Evolutionary conservation across 2,329 filamentous ascomycete genomes (phyloP), one percentile per base, ranked within the genome.

Genomic region (Fusarium goolgardi): DNA sequence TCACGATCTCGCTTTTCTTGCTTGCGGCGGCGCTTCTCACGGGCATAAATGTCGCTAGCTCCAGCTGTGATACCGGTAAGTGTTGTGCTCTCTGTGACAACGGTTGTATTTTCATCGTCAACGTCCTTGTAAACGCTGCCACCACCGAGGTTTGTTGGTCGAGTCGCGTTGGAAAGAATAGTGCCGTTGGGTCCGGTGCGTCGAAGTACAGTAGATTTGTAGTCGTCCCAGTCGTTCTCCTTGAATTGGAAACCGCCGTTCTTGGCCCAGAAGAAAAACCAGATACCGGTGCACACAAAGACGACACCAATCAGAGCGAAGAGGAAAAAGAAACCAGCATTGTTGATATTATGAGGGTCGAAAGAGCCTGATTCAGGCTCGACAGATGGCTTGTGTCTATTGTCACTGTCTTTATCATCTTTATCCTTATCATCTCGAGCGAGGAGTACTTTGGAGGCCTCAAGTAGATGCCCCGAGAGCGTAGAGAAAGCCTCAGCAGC

Each of bases 231-330:
- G 80, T 99, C 96, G 35, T 88, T 85, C 67, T 96, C 83, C 46
- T 86, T 86, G 85, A 94, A 98, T 67, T 91, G 83, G 82, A 98
- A 97, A 16, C 96, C 96, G 65, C 96, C 96, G 73, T 98, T 97
- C 81, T 92, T 95, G 59, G 95, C 95, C 91, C 93, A 96, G 85
- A 97, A 97, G 86, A 99, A 98, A 86, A 99, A 97, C 94, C 96
- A 99, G 75, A 98, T 93, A 25, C 85, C 87, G 0, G 84, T 86
- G 5, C 92, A 61, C 25, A 96, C 91, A 76, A 98, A 91, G 32
- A 82, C 88, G 1, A 89, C 89, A 34, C 92, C 93, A 53, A 98
- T 88, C 20, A 97, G 78, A 13, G 92, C 95, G 76, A 98, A 97
- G 1, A 98, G 83, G 1, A 91, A 90, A 76, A 98, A 92, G 73